A percentile compares a stretch with the other conserved stretches of the same genome.
phyloP scores from a whole-genome alignment of 495 filamentous ascomycete genomes.

The Ramalina intermedia region DNA sequence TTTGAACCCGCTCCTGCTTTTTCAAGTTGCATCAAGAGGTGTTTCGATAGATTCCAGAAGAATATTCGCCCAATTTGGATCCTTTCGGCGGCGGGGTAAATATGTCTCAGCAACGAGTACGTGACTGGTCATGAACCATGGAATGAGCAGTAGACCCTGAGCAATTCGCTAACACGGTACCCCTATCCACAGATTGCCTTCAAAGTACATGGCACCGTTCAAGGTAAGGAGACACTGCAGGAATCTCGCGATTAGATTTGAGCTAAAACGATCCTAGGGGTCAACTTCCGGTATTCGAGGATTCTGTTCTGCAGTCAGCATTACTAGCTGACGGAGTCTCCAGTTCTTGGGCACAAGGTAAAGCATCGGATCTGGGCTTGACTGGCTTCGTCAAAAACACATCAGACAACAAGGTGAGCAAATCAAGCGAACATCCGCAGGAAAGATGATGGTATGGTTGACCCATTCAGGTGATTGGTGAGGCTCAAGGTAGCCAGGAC shows the following conservation, averaged over 20 bases:
- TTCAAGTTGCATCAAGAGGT: too few relatives aligned
- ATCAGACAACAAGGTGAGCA: conserved; percentile 47
- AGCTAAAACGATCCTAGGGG: conserved; percentile 30
- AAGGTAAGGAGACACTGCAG: conserved; percentile 24
- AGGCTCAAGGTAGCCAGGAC: conserved; percentile 62
- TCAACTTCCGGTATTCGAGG: conserved; percentile 49
- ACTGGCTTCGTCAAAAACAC: conserved; percentile 76
- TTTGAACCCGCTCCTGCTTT: too few relatives aligned
- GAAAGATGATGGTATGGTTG: neutral
- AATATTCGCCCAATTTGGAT: too few relatives aligned
- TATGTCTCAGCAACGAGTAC: conserved; percentile 11
- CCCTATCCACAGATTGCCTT: conserved; percentile 28
- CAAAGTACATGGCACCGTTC: conserved; percentile 37
- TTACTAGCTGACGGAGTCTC: conserved; percentile 5
- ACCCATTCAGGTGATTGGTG: conserved; percentile 59
- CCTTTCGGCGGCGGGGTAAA: neutral
- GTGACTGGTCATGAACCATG: neutral
- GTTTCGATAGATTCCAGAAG: too few relatives aligned
- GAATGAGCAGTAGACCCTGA: neutral
- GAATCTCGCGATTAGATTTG: neutral
- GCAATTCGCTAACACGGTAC: neutral
- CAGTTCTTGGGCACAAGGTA: conserved; percentile 57
- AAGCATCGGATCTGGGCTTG: conserved; percentile 47
- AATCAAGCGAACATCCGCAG: neutral
- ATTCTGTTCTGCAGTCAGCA: neutral